Evolutionary conservation across 345 rosid species (phyloP).

Genomic region (Melastoma malabathricum): DNA sequence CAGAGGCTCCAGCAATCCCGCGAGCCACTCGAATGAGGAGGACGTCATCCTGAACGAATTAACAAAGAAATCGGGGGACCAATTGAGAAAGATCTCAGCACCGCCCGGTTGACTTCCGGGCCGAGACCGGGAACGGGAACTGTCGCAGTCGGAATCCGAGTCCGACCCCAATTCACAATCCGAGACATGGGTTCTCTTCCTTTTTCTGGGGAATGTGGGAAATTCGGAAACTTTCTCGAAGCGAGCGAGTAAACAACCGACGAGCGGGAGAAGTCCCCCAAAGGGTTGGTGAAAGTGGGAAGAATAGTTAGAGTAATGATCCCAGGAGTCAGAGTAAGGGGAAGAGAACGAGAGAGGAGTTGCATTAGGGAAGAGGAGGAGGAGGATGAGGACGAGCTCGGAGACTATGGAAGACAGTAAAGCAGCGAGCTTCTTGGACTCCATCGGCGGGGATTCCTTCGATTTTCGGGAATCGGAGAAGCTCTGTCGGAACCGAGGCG

Average conservation of each 20-base stretch:
- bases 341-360: constrained; percentile 4
- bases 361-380: constrained; percentile 21
- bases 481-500: too few species aligned
- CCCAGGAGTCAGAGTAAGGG: constrained; percentile 1
- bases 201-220: constrained; percentile 24
- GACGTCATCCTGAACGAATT: constrained; percentile 35
- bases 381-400: constrained; percentile 25
- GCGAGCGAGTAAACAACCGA: constrained; percentile 24
- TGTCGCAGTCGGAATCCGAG: constrained; percentile 6
- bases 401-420: constrained; percentile 32
- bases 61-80: constrained; percentile 30
- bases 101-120: background rate
- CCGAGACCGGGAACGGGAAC: background rate
- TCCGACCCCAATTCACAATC: constrained; percentile 22
- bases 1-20: constrained; percentile 54
- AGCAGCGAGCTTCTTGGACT: constrained; percentile 39
- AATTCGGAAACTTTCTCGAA: constrained; percentile 33
- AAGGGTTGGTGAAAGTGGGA: constrained; percentile 3
- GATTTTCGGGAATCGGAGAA: background rate
- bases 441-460: constrained; percentile 26
- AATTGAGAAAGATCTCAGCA: constrained; percentile 11
- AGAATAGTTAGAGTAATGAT: too few species aligned
- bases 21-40: constrained; percentile 53
- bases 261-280: constrained; percentile 19
- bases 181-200: constrained; percentile 31